These are phyloP conservation scores for Onygena corvina DNA, from an alignment of 2,329 filamentous ascomycete genomes.

Conservation along the genomic window DNA sequence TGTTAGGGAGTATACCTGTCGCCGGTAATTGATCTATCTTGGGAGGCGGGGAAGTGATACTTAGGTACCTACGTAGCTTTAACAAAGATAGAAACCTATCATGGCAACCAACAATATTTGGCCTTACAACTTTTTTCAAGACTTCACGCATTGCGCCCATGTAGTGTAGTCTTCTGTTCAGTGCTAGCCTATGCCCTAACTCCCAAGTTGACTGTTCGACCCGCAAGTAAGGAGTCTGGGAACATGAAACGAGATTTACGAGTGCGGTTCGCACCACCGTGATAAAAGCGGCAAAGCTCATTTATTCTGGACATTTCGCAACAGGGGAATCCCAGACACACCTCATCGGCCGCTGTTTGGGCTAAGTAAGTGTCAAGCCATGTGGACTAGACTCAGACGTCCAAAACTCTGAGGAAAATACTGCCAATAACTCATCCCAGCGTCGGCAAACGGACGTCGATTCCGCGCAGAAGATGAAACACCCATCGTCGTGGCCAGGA, in stretches of 20 bases:
- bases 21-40: no score
- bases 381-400: neutral
- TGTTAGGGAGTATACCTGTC: no score
- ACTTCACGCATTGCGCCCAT: no score
- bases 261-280: neutral
- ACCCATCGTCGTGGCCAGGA: neutral
- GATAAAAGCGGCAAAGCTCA: neutral
- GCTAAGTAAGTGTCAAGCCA: neutral
- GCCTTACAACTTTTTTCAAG: no score
- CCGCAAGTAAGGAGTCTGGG: no score
- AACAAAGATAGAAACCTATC: no score
- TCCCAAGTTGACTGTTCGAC: no score
- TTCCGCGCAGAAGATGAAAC: neutral
- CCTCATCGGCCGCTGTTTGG: neutral
- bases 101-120: no score
- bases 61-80: no score
- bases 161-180: no score
- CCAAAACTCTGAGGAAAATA: neutral
- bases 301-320: constrained; percentile 1
- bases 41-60: no score
- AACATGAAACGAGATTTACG: neutral
- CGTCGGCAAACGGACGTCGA: constrained; percentile 1
- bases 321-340: neutral
- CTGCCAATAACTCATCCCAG: neutral
- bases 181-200: no score